These are phyloP conservation scores for Cardamine resedifolia DNA, from an alignment of 345 rosid genomes.

Conservation along the genomic window DNA sequence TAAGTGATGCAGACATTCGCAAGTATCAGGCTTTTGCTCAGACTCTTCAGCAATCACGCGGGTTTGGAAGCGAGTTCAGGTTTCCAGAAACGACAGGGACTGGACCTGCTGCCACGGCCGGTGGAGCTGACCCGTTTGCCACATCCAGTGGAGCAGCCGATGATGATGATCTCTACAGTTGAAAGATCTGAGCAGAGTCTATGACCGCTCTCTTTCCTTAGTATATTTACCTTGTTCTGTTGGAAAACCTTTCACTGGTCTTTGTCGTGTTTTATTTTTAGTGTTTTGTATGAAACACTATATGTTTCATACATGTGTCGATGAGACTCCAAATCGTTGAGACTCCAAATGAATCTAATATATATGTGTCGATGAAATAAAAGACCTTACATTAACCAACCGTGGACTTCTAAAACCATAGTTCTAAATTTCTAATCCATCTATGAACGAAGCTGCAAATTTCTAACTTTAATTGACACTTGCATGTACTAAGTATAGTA, in stretches of 20 bases:
- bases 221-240: background rate
- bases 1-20: conserved; percentile 41
- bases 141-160: conserved; percentile 28
- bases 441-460: background rate
- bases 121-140: conserved; percentile 35
- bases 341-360: background rate
- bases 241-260: background rate
- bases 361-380: background rate
- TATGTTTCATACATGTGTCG: too few species aligned
- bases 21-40: conserved; percentile 41
- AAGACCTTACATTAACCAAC: background rate
- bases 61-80: conserved; percentile 37
- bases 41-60: conserved; percentile 39
- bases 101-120: conserved; percentile 26
- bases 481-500: too few species aligned
- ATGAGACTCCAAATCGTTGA: too few species aligned
- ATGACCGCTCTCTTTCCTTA: background rate
- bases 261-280: background rate
- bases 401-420: background rate
- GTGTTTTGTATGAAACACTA: conserved; percentile 27
- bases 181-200: background rate
- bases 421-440: background rate
- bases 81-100: conserved; percentile 40
- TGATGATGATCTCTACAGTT: conserved; percentile 39
- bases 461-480: background rate